These are phyloP conservation scores for Verbascum thapsus DNA, from an alignment of 257 asterid genomes.

Conservation along the genomic window DNA sequence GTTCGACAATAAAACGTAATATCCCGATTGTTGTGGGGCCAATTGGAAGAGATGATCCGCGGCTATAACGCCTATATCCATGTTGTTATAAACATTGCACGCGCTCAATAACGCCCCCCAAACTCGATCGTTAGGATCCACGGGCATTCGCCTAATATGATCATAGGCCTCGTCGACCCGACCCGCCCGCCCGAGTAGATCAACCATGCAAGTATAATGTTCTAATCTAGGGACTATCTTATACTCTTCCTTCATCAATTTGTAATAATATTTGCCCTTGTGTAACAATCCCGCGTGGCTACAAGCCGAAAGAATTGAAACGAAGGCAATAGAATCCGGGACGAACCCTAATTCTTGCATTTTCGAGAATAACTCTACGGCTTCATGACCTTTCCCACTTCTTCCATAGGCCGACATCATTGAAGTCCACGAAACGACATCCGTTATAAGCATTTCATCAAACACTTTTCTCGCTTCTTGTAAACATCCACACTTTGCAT, in stretches of 20 bases:
- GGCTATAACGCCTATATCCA: constrained; percentile 74
- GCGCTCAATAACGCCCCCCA: constrained; percentile 91
- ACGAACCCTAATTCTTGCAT: constrained; percentile 56
- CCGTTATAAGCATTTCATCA: constrained; percentile 57
- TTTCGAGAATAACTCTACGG: constrained; percentile 56
- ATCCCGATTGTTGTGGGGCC: constrained; percentile 79
- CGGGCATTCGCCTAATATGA: constrained; percentile 55
- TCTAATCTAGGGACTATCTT: constrained; percentile 69
- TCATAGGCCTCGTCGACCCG: constrained; percentile 64
- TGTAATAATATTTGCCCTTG: constrained; percentile 59
- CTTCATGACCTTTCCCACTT: constrained; percentile 77
- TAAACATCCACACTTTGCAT: constrained; percentile 87
- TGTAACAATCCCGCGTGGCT: constrained; percentile 78
- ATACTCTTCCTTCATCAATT: constrained; percentile 61
- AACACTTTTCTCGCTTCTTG: constrained; percentile 81
- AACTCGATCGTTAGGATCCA: constrained; percentile 70
- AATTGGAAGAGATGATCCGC: constrained; percentile 76
- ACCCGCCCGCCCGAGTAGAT: constrained; percentile 84
- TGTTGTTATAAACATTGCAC: constrained; percentile 70
- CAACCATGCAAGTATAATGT: constrained; percentile 88
- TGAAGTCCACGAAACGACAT: constrained; percentile 93
- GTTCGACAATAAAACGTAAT: constrained; percentile 76
- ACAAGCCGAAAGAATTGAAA: constrained; percentile 87
- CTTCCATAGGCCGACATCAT: constrained; percentile 82
- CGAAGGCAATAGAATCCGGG: constrained; percentile 88